phyloP scores from a whole-genome alignment of 2,329 filamentous ascomycete species.

The Neocatenulostroma microsporum region DNA sequence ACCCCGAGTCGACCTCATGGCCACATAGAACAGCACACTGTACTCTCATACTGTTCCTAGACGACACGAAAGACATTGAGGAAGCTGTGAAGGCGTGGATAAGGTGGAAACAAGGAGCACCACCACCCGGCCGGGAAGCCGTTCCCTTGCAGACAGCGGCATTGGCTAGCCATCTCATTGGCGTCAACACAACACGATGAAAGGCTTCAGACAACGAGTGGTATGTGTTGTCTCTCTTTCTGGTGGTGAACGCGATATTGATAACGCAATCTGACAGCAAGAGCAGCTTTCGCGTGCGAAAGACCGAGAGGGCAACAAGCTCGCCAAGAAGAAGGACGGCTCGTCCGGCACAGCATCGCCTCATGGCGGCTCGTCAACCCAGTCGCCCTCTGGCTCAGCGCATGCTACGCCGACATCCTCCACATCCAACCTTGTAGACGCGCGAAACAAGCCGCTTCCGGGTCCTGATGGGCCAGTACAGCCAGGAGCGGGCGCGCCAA shows the following conservation, averaged over 20 bases:
- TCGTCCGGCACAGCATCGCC: constrained; percentile 70
- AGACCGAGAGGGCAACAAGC: constrained; percentile 53
- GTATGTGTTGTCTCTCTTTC: constrained; percentile 51
- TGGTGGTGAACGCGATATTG: constrained; percentile 19
- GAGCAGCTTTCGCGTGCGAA: constrained; percentile 79
- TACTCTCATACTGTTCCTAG: too few species aligned
- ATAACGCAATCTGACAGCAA: constrained; percentile 43
- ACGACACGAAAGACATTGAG: too few species aligned
- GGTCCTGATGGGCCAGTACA: constrained; percentile 23
- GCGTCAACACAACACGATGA: constrained; percentile 55
- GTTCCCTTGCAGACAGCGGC: constrained; percentile 18
- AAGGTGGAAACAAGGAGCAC: too few species aligned
- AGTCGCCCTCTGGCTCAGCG: constrained; percentile 54
- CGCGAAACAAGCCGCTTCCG: constrained; percentile 74
- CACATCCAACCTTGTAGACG: constrained; percentile 75
- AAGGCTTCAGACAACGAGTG: constrained; percentile 95
- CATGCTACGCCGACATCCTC: constrained; percentile 79
- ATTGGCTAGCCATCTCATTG: constrained; percentile 22
- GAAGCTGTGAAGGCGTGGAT: too few species aligned
- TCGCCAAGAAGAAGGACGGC: constrained; percentile 54
- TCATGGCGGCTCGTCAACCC: constrained; percentile 44
- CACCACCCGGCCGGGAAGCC: constrained; percentile 19
- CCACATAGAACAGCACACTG: too few species aligned
- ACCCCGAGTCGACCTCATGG: too few species aligned
- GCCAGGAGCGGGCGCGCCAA: constrained; percentile 41